These are phyloP conservation scores for Umbelopsis vinacea DNA, from an alignment of 192 early-diverging fungal species.

Conservation along the genomic window DNA sequence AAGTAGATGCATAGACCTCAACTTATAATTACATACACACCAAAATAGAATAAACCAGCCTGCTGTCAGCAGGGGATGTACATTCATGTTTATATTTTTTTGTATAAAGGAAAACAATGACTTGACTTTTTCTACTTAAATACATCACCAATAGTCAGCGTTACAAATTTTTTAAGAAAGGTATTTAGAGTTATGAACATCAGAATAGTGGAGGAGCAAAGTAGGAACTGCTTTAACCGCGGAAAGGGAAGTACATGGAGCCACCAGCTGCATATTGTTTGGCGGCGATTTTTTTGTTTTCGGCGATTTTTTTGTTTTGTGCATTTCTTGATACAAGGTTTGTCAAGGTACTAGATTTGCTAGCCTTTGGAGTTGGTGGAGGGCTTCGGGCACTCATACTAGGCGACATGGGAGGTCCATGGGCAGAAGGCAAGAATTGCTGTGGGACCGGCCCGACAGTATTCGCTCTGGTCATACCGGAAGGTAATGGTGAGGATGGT, in stretches of 20 bases:
- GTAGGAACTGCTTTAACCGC: not conserved
- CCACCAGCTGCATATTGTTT: slow-evolving; percentile 16
- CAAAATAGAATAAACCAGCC: not conserved
- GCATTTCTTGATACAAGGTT: slow-evolving; percentile 7
- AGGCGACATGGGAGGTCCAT: not conserved
- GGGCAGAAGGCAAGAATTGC: not conserved
- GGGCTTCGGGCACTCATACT: not conserved
- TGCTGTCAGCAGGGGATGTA: not conserved
- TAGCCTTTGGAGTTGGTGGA: slow-evolving; percentile 5
- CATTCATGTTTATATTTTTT: not conserved
- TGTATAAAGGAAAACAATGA: not conserved
- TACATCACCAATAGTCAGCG: not conserved
- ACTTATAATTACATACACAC: not conserved
- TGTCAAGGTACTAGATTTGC: slow-evolving; percentile 9
- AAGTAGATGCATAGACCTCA: not conserved
- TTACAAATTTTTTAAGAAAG: not conserved
- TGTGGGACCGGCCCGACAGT: slow-evolving; percentile 20
- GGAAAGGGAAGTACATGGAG: slow-evolving; percentile 10
- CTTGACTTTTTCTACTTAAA: not conserved
- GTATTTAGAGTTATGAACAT: not conserved
- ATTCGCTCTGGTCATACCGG: slow-evolving; percentile 2
- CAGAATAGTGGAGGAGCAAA: not conserved
- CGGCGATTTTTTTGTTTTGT: slow-evolving; percentile 16
- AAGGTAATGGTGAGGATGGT: slow-evolving; percentile 7
- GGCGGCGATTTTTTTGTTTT: slow-evolving; percentile 17